Conservation (phyloP, 1,139 yeast species). For the Yamadazyma dendronema region DNA sequence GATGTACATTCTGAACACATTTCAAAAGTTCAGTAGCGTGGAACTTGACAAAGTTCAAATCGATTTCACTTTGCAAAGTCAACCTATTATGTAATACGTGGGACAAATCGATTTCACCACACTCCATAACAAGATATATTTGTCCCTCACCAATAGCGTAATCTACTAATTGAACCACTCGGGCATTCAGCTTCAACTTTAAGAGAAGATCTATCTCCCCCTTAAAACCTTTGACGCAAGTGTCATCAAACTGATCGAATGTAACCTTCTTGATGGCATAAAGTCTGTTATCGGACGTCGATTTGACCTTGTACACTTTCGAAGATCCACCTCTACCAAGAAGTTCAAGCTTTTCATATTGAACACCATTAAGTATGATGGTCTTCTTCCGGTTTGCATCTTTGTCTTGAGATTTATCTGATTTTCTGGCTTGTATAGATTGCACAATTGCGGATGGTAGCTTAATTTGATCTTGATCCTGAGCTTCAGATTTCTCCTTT, state of each 20-base stretch:
- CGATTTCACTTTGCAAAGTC: slow-evolving; percentile 47
- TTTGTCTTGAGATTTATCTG: slow-evolving; percentile 6
- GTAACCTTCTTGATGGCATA: slow-evolving; percentile 84
- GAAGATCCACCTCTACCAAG: slow-evolving; percentile 94
- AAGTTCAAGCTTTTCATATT: slow-evolving; percentile 73
- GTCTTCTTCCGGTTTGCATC: slow-evolving; percentile 25
- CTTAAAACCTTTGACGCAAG: slow-evolving; percentile 73
- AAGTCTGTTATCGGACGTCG: slow-evolving; percentile 47
- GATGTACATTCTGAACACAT: slow-evolving; percentile 87
- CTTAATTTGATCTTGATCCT: not conserved
- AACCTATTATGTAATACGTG: slow-evolving; percentile 67
- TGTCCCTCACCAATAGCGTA: slow-evolving; percentile 65
- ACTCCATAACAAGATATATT: slow-evolving; percentile 83
- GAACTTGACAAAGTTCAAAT: slow-evolving; percentile 75
- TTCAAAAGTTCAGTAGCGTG: slow-evolving; percentile 77
- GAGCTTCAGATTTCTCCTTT: no score
- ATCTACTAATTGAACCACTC: slow-evolving; percentile 81
- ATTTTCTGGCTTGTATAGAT: slow-evolving; percentile 14
- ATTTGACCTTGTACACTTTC: slow-evolving; percentile 79
- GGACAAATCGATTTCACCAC: slow-evolving; percentile 91
- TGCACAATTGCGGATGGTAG: slow-evolving; percentile 16
- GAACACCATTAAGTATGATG: slow-evolving; percentile 51
- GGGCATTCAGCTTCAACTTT: slow-evolving; percentile 55
- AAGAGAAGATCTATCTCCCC: slow-evolving; percentile 83
- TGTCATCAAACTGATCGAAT: slow-evolving; percentile 76